A percentile compares a stretch with the other conserved stretches of the same genome.
These are phyloP conservation scores for Gossypium ekmanianum DNA, from an alignment of 345 rosid genomes.

Conservation along the genomic window DNA sequence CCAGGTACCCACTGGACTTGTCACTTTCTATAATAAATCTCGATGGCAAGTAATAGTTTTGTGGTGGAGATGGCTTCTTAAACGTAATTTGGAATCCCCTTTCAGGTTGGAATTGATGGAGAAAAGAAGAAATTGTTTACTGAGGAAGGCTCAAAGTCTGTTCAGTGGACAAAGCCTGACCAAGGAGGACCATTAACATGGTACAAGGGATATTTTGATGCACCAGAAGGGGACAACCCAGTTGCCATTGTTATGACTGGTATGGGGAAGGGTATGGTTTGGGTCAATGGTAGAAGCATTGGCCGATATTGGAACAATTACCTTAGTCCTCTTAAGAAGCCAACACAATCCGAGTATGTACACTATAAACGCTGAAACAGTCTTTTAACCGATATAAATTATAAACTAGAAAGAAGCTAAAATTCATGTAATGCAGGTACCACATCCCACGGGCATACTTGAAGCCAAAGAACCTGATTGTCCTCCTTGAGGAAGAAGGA, in stretches of 20 bases:
- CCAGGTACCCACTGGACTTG: constrained; percentile 35
- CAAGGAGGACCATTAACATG: constrained; percentile 52
- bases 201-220: constrained; percentile 73
- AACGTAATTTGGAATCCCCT: not conserved
- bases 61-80: not conserved
- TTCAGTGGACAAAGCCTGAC: constrained; percentile 38
- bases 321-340: constrained; percentile 57
- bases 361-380: not conserved
- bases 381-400: no score
- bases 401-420: not conserved
- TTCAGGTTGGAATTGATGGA: constrained; percentile 64
- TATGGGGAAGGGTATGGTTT: constrained; percentile 80
- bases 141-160: constrained; percentile 45
- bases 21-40: not conserved
- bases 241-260: constrained; percentile 49
- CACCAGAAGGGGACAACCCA: constrained; percentile 60
- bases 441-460: constrained; percentile 81
- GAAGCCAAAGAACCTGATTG: constrained; percentile 62
- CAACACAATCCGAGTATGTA: constrained; percentile 62
- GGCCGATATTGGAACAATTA: constrained; percentile 83
- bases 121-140: constrained; percentile 43
- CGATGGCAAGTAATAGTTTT: not conserved
- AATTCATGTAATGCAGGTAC: constrained; percentile 36
- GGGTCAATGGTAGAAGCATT: constrained; percentile 76
- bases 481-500: constrained; percentile 68